These are phyloP conservation scores for Aspergillus ustus DNA, from an alignment of 2,329 filamentous ascomycete species.

Conservation along the genomic window DNA sequence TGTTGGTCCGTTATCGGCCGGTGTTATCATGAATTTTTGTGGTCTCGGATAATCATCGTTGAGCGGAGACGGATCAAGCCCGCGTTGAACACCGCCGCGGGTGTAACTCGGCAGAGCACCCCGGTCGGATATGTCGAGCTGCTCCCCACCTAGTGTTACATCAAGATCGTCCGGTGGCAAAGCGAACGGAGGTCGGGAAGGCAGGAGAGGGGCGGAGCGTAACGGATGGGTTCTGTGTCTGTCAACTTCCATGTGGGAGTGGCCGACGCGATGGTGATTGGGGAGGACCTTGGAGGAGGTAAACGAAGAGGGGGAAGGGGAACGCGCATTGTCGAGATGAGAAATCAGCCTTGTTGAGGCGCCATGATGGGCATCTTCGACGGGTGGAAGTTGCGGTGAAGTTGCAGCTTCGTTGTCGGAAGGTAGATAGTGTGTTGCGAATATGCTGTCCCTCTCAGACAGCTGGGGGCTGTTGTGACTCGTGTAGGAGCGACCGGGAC, in stretches of 20 bases:
- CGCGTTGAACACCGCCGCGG: constrained; percentile 22
- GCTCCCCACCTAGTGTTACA: constrained; percentile 27
- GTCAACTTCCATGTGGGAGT: constrained; percentile 46
- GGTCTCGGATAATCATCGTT: constrained; percentile 31
- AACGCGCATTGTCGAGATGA: constrained; percentile 36
- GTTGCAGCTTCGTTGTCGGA: constrained; percentile 52
- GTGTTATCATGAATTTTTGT: constrained; percentile 26
- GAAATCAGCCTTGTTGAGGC: constrained; percentile 38
- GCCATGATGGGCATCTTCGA: constrained; percentile 34
- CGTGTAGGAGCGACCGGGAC: constrained; percentile 30
- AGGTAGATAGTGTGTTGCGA: constrained; percentile 64
- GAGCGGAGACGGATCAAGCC: constrained; percentile 33
- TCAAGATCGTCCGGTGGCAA: constrained; percentile 34
- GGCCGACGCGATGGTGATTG: constrained; percentile 32
- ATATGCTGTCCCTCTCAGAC: constrained; percentile 67
- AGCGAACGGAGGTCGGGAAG: constrained; percentile 29
- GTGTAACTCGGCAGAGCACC: constrained; percentile 21
- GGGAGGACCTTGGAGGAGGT: constrained; percentile 36
- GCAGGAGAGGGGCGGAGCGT: constrained; percentile 33
- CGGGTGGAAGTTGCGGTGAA: constrained; percentile 42
- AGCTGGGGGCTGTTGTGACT: constrained; percentile 55
- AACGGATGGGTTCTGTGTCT: constrained; percentile 37
- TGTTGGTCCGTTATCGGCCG: constrained; percentile 26
- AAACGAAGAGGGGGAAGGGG: constrained; percentile 29
- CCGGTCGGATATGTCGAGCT: constrained; percentile 26